Conservation (phyloP, 768 basidiomycete genomes). For the Dendrothele bispora region DNA sequence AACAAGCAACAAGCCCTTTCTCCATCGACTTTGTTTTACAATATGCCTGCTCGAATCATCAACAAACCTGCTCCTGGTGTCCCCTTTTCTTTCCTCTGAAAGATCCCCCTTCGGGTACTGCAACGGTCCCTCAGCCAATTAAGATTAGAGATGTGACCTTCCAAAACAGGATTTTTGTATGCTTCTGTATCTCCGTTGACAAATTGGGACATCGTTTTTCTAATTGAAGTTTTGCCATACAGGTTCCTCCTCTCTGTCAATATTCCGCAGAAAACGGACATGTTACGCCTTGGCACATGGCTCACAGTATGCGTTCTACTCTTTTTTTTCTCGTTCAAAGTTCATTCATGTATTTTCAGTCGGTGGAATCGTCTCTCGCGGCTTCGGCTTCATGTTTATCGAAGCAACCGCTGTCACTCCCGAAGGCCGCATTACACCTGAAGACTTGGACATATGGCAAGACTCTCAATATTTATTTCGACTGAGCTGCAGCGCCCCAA, state of each 20-base stretch:
- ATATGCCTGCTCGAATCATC: too few species aligned
- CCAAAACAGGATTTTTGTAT: constrained; percentile 55
- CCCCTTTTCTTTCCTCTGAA: constrained; percentile 44
- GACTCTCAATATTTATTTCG: too few species aligned
- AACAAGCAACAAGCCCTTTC: too few species aligned
- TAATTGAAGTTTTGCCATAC: neutral
- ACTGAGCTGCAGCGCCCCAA: too few species aligned
- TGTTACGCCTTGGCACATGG: constrained; percentile 56
- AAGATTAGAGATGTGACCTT: constrained; percentile 53
- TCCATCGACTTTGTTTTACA: too few species aligned
- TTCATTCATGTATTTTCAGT: constrained; percentile 29
- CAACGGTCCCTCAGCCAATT: constrained; percentile 37
- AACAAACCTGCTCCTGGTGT: constrained; percentile 28
- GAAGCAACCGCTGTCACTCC: constrained; percentile 66
- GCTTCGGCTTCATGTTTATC: constrained; percentile 56
- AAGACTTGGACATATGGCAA: constrained; percentile 64
- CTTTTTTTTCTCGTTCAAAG: too few species aligned
- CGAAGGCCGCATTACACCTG: constrained; percentile 62
- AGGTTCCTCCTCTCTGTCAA: constrained; percentile 60
- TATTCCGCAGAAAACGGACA: constrained; percentile 58
- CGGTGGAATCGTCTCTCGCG: constrained; percentile 51
- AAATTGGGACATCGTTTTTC: neutral
- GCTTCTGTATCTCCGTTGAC: constrained; percentile 14
- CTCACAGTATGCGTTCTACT: constrained; percentile 49
- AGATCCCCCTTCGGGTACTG: constrained; percentile 37